Evolutionary conservation across 768 basidiomycete species (phyloP), one percentile per base, ranked within the genome.

Genomic region (Hortiboletus campestris): DNA sequence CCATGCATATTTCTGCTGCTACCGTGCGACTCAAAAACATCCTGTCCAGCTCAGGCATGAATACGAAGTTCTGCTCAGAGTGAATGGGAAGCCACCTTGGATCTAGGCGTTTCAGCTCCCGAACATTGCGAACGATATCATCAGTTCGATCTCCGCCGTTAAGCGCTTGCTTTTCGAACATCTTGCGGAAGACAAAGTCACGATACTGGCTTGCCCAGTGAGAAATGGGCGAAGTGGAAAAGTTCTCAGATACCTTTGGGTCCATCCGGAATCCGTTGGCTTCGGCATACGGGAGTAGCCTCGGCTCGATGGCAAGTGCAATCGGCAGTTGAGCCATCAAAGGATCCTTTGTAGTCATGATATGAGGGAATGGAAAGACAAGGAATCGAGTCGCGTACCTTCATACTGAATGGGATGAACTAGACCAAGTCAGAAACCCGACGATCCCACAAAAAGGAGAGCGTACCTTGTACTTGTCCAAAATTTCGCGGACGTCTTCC

Each of bases 1-100:
- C 89, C 86, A 91, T 89, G 63, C 88, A 88, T 25, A 89, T 80
- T 66, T 91, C 89, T 2, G 84, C 88, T 1, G 88, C 89, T n/a
- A 91, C 87, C 13, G 89, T 90, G 44, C 89, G 84, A 63, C 84
- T 88, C 47, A 91, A 75, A 67, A 89, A 91, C 88, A 91, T 90
- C 46, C 89, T 91, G 57, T 28, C 29, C 29, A 41, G 12, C n/a
- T 16, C 48, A 28, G 41, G 31, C 20, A 35, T 60, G 41, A 65
- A 46, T 41, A 55, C 20, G 11, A 54, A 16, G 39, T 17, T 16
- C 12, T 22, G 3, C 19, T 16, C n/a, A 53, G 20, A 48, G 13
- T 16, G 44, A 39, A 49, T 13, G 29, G 57, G 59, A 53, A 64
- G 78, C 63, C 71, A 91, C 89, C 80, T 80, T 39, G 81, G 65